Percentiles rank a stretch among this genome's conserved stretches.
Conservation (phyloP, 75 land plant genomes). For the Picea glauca region DNA sequence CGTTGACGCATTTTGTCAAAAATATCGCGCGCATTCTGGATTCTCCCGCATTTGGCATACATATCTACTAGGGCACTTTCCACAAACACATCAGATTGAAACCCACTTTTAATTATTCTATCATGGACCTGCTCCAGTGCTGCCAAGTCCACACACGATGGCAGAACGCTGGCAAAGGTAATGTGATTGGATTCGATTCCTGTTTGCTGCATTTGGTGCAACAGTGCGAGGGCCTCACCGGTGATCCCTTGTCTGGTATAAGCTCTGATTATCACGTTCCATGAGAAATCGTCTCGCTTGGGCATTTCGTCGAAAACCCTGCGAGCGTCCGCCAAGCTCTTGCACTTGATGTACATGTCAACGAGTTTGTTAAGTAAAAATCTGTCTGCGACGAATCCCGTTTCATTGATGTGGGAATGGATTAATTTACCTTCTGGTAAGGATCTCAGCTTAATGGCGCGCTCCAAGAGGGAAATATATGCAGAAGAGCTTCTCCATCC, state of each 20-base stretch:
- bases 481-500: too few species aligned
- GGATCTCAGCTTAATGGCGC: too few species aligned
- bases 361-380: not conserved
- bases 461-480: too few species aligned
- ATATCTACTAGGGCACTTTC: conserved; percentile 20
- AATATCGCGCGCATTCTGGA: conserved; percentile 15
- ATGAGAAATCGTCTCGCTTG: not conserved
- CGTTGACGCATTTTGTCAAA: conserved; percentile 1
- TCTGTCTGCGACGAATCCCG: too few species aligned
- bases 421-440: too few species aligned
- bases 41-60: conserved; percentile 28
- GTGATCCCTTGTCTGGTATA: not conserved
- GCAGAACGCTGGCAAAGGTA: conserved; percentile 11
- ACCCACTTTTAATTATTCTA: not conserved
- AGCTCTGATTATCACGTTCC: conserved; percentile 9
- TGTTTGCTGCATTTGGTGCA: not conserved
- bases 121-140: conserved; percentile 1
- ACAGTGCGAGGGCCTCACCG: conserved; percentile 2
- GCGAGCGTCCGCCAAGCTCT: conserved; percentile 15
- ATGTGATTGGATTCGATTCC: conserved; percentile 7
- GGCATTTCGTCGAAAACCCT: conserved; percentile 16
- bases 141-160: conserved; percentile 4
- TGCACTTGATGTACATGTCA: conserved; percentile 27
- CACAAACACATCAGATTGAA: not conserved
- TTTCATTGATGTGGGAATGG: too few species aligned